These are phyloP conservation scores for Scleroderma bovista DNA, from an alignment of 768 basidiomycete genomes.

Conservation along the genomic window DNA sequence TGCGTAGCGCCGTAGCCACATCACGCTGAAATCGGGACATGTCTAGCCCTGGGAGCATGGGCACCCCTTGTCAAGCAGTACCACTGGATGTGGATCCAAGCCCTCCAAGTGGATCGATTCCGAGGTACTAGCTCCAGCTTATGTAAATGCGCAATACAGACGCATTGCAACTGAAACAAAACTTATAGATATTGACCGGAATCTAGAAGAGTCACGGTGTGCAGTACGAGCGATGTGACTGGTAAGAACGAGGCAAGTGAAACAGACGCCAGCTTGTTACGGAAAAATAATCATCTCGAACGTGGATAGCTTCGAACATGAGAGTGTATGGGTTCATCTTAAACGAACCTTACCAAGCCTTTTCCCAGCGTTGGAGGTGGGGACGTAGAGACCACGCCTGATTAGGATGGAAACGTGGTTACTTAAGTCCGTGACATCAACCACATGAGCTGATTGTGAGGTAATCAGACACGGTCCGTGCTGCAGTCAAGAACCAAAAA, in stretches of 20 bases:
- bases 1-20: constrained; percentile 15
- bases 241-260: constrained; percentile 7
- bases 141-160: background rate
- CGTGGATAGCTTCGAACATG: background rate
- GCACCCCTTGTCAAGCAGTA: constrained; percentile 6
- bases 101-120: background rate
- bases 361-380: constrained; percentile 3
- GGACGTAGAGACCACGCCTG: constrained; percentile 4
- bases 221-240: background rate
- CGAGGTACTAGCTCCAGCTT: too few relatives aligned
- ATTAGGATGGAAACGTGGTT: constrained; percentile 7
- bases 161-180: background rate
- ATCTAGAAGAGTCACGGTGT: too few relatives aligned
- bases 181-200: background rate
- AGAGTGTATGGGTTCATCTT: constrained; percentile 15
- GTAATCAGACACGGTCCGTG: constrained; percentile 22
- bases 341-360: constrained; percentile 7
- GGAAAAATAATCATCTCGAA: too few relatives aligned
- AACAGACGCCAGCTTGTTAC: background rate
- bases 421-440: constrained; percentile 12
- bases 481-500: constrained; percentile 11
- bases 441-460: constrained; percentile 12
- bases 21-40: constrained; percentile 12
- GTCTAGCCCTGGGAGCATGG: constrained; percentile 1
- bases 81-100: background rate